Evolutionary conservation across 1,139 yeast species (phyloP).

Genomic region (Yamadazyma atlantica): DNA sequence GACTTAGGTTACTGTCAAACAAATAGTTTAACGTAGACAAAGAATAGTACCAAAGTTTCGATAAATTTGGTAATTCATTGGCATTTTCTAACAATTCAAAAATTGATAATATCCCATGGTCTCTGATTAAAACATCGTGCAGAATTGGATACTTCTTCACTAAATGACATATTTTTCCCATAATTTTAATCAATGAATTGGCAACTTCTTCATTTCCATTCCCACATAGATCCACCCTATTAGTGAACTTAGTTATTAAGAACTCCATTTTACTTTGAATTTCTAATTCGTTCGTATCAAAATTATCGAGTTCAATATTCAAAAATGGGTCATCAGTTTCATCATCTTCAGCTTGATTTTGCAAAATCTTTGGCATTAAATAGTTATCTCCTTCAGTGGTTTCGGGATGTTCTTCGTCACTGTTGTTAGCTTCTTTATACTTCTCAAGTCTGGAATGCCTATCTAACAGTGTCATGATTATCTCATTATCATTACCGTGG

Average conservation of each 20-base stretch:
- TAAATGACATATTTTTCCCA: conserved; percentile 42
- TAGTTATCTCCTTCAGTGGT: too few relatives aligned
- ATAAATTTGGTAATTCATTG: conserved; percentile 29
- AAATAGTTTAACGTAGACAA: conserved; percentile 42
- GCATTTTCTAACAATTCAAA: conserved; percentile 48
- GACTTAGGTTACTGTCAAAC: conserved; percentile 33
- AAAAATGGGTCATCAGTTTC: conserved; percentile 43
- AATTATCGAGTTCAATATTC: conserved; percentile 39
- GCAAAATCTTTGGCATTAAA: neutral
- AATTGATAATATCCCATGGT: conserved; percentile 50
- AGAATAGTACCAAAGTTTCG: conserved; percentile 41
- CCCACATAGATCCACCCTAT: conserved; percentile 32
- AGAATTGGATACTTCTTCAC: conserved; percentile 43
- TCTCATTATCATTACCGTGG: neutral
- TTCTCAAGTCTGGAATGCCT: conserved; percentile 32
- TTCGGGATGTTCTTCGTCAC: neutral
- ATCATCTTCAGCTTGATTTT: conserved; percentile 5
- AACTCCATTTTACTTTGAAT: conserved; percentile 45
- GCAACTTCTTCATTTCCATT: conserved; percentile 33
- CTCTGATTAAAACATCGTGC: conserved; percentile 44
- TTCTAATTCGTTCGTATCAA: conserved; percentile 45
- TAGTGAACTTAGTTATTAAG: conserved; percentile 33
- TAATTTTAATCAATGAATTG: conserved; percentile 32
- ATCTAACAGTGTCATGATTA: conserved; percentile 9
- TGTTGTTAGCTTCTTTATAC: conserved; percentile 12